Percentiles rank a stretch among this genome's conserved stretches.
Evolutionary conservation across 495 filamentous ascomycete genomes (phyloP).

Genomic region (Neurospora sp.): DNA sequence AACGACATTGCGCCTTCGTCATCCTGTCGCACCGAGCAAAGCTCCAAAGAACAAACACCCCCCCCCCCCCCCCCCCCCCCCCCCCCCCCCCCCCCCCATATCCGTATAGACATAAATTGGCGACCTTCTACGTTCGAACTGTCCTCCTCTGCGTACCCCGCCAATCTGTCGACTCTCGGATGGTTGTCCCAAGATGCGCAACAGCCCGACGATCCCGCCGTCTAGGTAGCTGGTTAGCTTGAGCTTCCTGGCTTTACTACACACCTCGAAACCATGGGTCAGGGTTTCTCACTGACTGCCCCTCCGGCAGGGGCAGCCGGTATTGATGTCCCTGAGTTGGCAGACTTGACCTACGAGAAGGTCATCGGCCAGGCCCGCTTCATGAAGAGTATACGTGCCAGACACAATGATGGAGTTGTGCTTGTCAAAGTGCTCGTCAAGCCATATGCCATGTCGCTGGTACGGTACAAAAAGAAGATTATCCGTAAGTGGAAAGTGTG

Average conservation of each 20-base stretch:
- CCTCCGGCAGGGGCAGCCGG: slow-evolving; percentile 82
- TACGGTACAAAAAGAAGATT: slow-evolving; percentile 64
- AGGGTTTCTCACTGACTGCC: slow-evolving; percentile 87
- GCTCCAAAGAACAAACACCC: neutral
- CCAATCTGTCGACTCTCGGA: neutral
- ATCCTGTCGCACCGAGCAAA: neutral
- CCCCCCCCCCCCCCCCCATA: neutral
- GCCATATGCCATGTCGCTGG: slow-evolving; percentile 69
- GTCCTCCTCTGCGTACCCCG: neutral
- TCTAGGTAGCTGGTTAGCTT: slow-evolving; percentile 10
- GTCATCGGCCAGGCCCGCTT: slow-evolving; percentile 89
- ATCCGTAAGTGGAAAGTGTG: slow-evolving; percentile 45
- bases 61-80: too few species aligned
- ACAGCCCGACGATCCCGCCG: neutral
- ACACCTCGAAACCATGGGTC: slow-evolving; percentile 60
- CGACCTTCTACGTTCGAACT: neutral
- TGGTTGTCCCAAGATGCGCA: slow-evolving; percentile 10
- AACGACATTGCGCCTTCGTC: neutral
- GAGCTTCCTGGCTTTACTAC: slow-evolving; percentile 2
- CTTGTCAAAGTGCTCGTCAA: slow-evolving; percentile 94
- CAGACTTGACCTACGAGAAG: slow-evolving; percentile 83
- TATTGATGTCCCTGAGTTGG: slow-evolving; percentile 87
- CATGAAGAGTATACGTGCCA: slow-evolving; percentile 90
- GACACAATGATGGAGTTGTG: slow-evolving; percentile 79
- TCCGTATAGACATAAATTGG: neutral